Conservation (phyloP, 176 grass and related monocot genomes). For the Microstegium vimineum region DNA sequence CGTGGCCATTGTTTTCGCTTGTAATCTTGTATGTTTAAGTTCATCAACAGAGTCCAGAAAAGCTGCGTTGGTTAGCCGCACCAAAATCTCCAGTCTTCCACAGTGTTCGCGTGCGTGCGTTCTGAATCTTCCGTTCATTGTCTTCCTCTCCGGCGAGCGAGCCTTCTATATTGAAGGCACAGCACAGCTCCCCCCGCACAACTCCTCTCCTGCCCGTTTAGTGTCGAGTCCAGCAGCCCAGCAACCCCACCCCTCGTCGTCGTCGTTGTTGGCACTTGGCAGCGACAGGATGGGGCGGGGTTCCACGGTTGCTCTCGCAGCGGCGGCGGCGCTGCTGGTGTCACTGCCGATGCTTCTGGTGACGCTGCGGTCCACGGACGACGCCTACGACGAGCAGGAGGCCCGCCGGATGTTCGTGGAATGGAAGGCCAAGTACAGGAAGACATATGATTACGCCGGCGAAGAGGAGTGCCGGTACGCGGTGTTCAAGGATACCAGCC, state of each 20-base stretch:
- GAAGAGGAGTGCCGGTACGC: conserved; percentile 33
- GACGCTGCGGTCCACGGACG: neutral
- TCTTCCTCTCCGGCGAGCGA: neutral
- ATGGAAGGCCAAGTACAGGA: neutral
- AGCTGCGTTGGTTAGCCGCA: too few species aligned
- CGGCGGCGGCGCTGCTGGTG: neutral
- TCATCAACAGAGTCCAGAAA: too few species aligned
- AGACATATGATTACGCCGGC: neutral
- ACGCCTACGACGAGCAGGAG: conserved; percentile 15
- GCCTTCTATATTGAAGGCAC: too few species aligned
- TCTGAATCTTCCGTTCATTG: neutral
- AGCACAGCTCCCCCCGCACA: too few species aligned
- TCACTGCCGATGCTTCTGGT: too few species aligned
- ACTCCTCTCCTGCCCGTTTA: too few species aligned
- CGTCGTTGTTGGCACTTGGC: too few species aligned
- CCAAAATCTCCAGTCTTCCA: too few species aligned
- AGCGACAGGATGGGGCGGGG: neutral
- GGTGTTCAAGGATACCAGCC: neutral
- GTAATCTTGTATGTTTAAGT: neutral
- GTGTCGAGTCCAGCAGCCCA: too few species aligned
- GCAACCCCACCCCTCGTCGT: too few species aligned
- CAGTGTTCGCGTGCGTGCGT: too few species aligned
- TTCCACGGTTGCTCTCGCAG: neutral
- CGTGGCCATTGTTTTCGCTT: neutral
- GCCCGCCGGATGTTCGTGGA: neutral